These are phyloP conservation scores for Aspergillus sp. DNA, from an alignment of 2,329 filamentous ascomycete species.

Conservation along the genomic window DNA sequence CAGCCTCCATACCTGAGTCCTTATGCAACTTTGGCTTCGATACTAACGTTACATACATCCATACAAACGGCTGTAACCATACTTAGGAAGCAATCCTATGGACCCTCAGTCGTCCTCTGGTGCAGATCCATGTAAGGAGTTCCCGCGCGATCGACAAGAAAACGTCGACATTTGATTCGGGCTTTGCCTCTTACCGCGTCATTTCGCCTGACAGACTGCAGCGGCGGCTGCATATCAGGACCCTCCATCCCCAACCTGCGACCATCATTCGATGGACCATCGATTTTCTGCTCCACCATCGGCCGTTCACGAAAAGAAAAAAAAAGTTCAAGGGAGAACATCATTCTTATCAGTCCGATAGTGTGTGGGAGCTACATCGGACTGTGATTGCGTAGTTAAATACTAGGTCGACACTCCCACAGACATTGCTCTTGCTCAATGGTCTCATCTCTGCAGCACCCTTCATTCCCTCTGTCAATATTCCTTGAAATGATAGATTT, in stretches of 20 bases:
- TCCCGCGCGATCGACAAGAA: conserved; percentile 24
- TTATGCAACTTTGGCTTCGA: too few relatives aligned
- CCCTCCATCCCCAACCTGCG: neutral
- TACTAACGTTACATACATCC: too few relatives aligned
- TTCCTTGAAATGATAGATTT: too few relatives aligned
- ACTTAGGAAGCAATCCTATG: neutral
- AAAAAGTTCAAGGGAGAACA: neutral
- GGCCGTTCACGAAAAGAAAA: conserved; percentile 7
- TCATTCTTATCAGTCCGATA: neutral
- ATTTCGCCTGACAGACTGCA: conserved; percentile 4
- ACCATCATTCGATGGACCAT: conserved; percentile 5
- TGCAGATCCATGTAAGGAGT: conserved; percentile 25
- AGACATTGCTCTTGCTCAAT: neutral
- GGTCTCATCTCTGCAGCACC: too few relatives aligned
- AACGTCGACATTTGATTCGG: conserved; percentile 14
- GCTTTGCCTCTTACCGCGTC: conserved; percentile 14
- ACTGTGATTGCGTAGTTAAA: too few relatives aligned
- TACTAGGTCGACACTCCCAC: neutral
- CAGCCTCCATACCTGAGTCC: too few relatives aligned
- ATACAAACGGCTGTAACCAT: too few relatives aligned
- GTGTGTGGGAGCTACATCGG: too few relatives aligned
- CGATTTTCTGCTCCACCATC: conserved; percentile 4
- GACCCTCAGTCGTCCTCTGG: conserved; percentile 1
- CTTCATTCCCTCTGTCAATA: too few relatives aligned
- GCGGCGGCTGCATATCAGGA: conserved; percentile 11